phyloP scores from a whole-genome alignment of 441 rosid species.

The Bruguiera hainesii region DNA sequence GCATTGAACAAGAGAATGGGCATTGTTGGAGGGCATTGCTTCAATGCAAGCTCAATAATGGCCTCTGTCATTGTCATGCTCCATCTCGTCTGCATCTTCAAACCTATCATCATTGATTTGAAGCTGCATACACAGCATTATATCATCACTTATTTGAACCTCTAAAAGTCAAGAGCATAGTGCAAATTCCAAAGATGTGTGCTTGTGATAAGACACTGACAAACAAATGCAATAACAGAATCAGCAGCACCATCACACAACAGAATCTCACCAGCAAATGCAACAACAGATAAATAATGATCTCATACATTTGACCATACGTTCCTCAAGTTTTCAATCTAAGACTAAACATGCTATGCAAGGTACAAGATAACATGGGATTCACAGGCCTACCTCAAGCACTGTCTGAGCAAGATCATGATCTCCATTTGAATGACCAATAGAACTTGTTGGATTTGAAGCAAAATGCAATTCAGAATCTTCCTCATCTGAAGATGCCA shows the following conservation, averaged over 20 bases:
- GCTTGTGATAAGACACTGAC: neutral
- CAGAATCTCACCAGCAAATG: too few species aligned
- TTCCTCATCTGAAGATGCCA: conserved; percentile 36
- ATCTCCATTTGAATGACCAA: conserved; percentile 81
- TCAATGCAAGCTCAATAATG: conserved; percentile 24
- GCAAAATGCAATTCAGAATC: conserved; percentile 49
- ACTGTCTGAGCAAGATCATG: conserved; percentile 60
- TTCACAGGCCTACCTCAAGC: conserved; percentile 50
- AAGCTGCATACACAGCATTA: conserved; percentile 47
- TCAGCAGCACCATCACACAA: too few species aligned
- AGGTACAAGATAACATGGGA: neutral
- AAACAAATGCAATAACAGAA: neutral
- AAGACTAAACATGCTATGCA: neutral
- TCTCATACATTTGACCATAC: neutral
- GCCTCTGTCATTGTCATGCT: conserved; percentile 32
- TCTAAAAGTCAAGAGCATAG: neutral
- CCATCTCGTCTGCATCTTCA: conserved; percentile 93
- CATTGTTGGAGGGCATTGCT: neutral
- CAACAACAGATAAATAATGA: neutral
- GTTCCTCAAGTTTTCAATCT: neutral
- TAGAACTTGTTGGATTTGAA: conserved; percentile 47
- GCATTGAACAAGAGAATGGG: neutral
- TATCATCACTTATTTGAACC: neutral
- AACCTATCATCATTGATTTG: conserved; percentile 77
- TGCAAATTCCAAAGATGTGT: neutral